Evolutionary conservation across 1,284 basidiomycete species (phyloP).

Genomic region (Trichosporon coremiiforme): DNA sequence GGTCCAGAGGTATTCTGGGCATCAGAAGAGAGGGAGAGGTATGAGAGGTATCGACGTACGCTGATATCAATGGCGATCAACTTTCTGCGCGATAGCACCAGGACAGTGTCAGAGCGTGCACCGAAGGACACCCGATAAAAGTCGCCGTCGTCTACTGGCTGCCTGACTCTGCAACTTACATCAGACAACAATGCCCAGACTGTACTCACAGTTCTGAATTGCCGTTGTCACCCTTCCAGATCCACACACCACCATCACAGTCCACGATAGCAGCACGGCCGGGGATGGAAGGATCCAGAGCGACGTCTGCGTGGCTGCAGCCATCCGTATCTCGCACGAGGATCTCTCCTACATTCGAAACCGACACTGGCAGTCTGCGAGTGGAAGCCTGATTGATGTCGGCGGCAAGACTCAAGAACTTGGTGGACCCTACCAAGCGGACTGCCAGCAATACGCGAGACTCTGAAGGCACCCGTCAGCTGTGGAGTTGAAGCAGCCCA

Average conservation of each 20-base stretch:
- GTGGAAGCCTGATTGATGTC: constrained; percentile 27
- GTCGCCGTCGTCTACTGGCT: constrained; percentile 26
- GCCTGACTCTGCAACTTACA: constrained; percentile 35
- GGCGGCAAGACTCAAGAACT: constrained; percentile 36
- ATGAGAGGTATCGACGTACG: constrained; percentile 24
- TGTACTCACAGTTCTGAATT: constrained; percentile 19
- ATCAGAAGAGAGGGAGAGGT: not conserved
- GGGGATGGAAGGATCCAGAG: constrained; percentile 38
- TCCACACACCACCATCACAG: constrained; percentile 47
- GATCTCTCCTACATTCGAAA: constrained; percentile 27
- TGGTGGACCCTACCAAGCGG: constrained; percentile 34
- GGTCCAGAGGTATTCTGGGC: not conserved
- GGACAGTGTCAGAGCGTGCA: constrained; percentile 35
- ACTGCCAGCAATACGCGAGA: constrained; percentile 35
- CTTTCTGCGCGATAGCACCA: constrained; percentile 38
- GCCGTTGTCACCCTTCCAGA: constrained; percentile 35
- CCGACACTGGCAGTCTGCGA: constrained; percentile 29
- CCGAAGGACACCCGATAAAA: constrained; percentile 48
- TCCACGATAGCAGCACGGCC: constrained; percentile 42
- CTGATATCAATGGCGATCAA: constrained; percentile 38
- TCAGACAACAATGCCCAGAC: not conserved
- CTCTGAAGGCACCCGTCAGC: constrained; percentile 26
- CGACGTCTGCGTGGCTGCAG: constrained; percentile 41
- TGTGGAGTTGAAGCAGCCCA: too few species aligned
- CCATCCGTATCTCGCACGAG: constrained; percentile 29